Base-by-base conservation (phyloP, 139 green algal genomes). In the Ettlia oleoabundans region DNA sequence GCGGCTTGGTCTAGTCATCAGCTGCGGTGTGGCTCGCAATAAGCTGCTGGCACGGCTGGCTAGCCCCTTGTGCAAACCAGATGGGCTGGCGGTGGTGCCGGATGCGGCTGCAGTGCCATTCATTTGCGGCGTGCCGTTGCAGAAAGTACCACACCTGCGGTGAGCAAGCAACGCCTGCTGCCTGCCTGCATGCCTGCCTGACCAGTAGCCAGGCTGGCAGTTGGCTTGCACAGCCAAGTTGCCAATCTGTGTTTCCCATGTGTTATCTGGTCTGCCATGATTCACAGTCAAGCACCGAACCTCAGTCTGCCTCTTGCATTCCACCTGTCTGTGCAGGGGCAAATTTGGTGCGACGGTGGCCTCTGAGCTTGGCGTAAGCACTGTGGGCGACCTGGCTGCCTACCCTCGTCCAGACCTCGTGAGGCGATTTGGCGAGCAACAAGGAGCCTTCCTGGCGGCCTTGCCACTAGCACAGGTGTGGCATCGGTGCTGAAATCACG, bases 31-130 rank as follows among this genome's bases (percentile, higher is more conserved):
- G 30, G 83, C 86, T 8, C 41, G 66, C 33, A 90, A 68, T 68
- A 93, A 92, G 78, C 87, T 93, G 55, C 32, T 89, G 32, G 83
- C 91, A 0, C 79, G 90, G 1, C 80, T 94, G 51, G 88, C 86
- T 3, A 81, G 81, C 10, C 88, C 88, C 18, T 18, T 85, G 40
- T 37, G 86, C 84, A 94, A 93, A 65, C 90, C 90, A 0, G 82
- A 90, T 47, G 86, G 81, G 0, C 74, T 93, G 37, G 55, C 69
- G 10, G 89, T 90, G 1, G 67, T 94, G 37, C 85, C 87, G 3
- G 64, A 76, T 5, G 35, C 35, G 0, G 38, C 35, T 0, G 73
- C 82, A 7, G 28, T 69, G 32, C 32, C 66, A 5, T 91, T 93
- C 65, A 75, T 93, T 13, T 38, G 61, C 7, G 26, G 9, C 15